phyloP scores from a whole-genome alignment of 345 rosid species.

The Gossypium stocksii region DNA sequence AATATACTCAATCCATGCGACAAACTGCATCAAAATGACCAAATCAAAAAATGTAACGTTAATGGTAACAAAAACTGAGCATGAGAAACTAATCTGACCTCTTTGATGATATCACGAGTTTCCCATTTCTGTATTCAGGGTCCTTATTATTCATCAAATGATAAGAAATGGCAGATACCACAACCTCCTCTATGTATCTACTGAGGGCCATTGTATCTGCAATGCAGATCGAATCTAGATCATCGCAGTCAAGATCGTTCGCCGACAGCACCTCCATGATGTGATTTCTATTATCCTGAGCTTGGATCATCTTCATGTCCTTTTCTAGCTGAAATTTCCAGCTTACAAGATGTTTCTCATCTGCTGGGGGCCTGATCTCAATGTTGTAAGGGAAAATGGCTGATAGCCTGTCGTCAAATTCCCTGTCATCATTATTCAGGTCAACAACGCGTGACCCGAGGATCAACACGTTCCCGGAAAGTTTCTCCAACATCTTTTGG shows the following conservation, averaged over 20 bases:
- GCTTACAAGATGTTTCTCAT: constrained; percentile 70
- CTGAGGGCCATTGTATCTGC: constrained; percentile 71
- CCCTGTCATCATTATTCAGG: constrained; percentile 37
- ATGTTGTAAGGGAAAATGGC: constrained; percentile 79
- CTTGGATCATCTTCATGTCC: constrained; percentile 90
- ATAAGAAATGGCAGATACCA: constrained; percentile 80
- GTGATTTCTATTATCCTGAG: constrained; percentile 87
- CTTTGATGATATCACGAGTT: constrained; percentile 67
- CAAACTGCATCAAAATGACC: constrained; percentile 42
- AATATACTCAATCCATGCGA: constrained; percentile 82
- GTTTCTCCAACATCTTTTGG: constrained; percentile 71
- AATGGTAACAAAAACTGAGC: neutral
- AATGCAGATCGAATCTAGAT: constrained; percentile 60
- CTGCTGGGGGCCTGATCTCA: constrained; percentile 83
- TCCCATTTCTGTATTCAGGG: constrained; percentile 80
- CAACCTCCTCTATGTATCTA: constrained; percentile 82
- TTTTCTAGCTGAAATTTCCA: constrained; percentile 93
- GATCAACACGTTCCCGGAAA: constrained; percentile 72
- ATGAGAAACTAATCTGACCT: constrained; percentile 37
- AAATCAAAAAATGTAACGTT: constrained; percentile 7
- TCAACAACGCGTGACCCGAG: constrained; percentile 74
- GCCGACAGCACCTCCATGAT: constrained; percentile 84
- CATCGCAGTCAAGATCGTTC: constrained; percentile 88
- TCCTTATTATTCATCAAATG: constrained; percentile 80
- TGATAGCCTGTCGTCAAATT: constrained; percentile 58